Percentiles rank a stretch among this genome's conserved stretches.
phyloP scores from a whole-genome alignment of 2,329 filamentous ascomycete species.

The Didymella exigua region DNA sequence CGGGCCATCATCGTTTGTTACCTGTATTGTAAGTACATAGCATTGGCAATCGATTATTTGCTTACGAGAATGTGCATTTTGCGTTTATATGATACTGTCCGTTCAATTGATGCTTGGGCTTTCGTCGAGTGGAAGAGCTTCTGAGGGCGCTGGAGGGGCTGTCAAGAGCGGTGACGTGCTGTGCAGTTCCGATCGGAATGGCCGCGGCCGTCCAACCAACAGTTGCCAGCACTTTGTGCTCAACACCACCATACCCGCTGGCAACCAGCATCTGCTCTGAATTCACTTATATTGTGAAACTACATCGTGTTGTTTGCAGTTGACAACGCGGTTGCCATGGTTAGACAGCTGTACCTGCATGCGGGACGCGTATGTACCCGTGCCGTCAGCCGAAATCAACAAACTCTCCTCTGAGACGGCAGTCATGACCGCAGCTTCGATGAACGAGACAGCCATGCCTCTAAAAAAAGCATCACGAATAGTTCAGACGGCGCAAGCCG shows the following conservation, averaged over 20 bases:
- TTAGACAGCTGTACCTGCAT: slow-evolving; percentile 3
- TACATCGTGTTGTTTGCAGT: not conserved
- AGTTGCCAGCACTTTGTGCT: not conserved
- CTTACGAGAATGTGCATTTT: slow-evolving; percentile 49
- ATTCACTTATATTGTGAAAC: not conserved
- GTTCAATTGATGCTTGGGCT: slow-evolving; percentile 10
- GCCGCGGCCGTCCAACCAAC: not conserved
- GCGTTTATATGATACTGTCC: not conserved
- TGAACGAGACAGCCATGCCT: not conserved
- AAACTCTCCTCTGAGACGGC: not conserved
- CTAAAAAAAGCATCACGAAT: not conserved
- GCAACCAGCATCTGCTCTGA: no score
- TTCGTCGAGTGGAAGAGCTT: slow-evolving; percentile 10
- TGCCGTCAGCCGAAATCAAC: not conserved
- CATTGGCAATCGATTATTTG: not conserved
- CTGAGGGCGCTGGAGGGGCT: slow-evolving; percentile 21
- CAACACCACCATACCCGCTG: not conserved
- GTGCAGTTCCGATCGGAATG: slow-evolving; percentile 25
- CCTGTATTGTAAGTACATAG: slow-evolving; percentile 42
- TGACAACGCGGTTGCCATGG: not conserved
- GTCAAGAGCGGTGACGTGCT: slow-evolving; percentile 19
- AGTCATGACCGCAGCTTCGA: not conserved
- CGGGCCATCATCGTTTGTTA: slow-evolving; percentile 59
- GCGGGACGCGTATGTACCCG: not conserved
- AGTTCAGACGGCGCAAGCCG: not conserved